These are phyloP conservation scores for Penicillium arizonense DNA, from an alignment of 495 filamentous ascomycete species.

Conservation along the genomic window DNA sequence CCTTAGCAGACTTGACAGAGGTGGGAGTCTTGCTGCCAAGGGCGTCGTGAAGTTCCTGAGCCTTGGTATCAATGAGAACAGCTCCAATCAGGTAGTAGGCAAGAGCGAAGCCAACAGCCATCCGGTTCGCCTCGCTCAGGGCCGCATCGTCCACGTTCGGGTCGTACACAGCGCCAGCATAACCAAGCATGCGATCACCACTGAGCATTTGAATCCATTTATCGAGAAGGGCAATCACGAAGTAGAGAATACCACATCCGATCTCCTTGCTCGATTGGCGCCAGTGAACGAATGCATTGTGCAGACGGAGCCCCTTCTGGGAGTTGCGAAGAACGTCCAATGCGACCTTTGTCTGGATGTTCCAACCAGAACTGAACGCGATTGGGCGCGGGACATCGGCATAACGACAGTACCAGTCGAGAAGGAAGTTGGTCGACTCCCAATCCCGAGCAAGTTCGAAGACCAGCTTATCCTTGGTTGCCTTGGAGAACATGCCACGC, in stretches of 20 bases:
- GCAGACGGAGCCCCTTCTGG: slow-evolving; percentile 58
- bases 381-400: slow-evolving; percentile 50
- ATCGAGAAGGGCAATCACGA: slow-evolving; percentile 57
- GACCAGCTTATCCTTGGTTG: slow-evolving; percentile 46
- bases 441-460: slow-evolving; percentile 49
- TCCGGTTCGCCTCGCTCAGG: slow-evolving; percentile 46
- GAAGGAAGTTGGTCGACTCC: slow-evolving; percentile 56
- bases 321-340: slow-evolving; percentile 51
- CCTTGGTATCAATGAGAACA: slow-evolving; percentile 57
- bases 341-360: slow-evolving; percentile 55
- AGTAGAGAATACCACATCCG: slow-evolving; percentile 57
- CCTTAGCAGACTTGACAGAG: slow-evolving; percentile 30
- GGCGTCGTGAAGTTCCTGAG: slow-evolving; percentile 50
- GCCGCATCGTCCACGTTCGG: too few species aligned
- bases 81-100: slow-evolving; percentile 60
- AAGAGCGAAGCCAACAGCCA: slow-evolving; percentile 56
- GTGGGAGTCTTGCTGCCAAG: slow-evolving; percentile 40
- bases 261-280: slow-evolving; percentile 56
- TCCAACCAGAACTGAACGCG: slow-evolving; percentile 62
- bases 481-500: slow-evolving; percentile 39
- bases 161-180: slow-evolving; percentile 36
- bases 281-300: slow-evolving; percentile 63
- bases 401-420: slow-evolving; percentile 58
- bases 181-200: slow-evolving; percentile 43
- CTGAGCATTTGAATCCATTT: slow-evolving; percentile 56